Evolutionary conservation across 1,139 yeast species (phyloP), one percentile per base, ranked within the genome.

Genomic region (Wickerhamiella infanticola): DNA sequence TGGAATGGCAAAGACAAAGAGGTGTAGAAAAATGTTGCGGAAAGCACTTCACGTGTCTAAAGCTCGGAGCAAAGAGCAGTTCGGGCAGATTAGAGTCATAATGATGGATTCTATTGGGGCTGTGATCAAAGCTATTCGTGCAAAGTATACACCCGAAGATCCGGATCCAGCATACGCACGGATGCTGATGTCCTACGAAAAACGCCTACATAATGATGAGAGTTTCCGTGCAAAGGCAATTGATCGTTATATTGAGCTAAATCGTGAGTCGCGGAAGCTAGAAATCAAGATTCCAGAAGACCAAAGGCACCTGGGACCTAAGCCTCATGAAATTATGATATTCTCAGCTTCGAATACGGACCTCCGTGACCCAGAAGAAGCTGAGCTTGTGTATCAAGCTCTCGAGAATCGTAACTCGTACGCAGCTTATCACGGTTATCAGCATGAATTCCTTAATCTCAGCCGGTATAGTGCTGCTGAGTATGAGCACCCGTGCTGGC

Each of bases 401-500:
- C 40, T 43, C 7, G 37, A 40, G 25, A 45, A 45, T 33, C 46
- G 48, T 11, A 29, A 43, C 13, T 33, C 24, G 24, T 45, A 45
- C 27, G 42, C 41, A n/a, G 35, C 24, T n/a, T 18, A 29, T 6
- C 42, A 42, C 35, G 49, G 49, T 7, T 47, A 41, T 24, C 35
- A 24, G 8, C 45, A 45, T 37, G 23, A 33, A 27, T 47, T 45
- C 26, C 26, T 40, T 35, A 45, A 47, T 35, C 26, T 47, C 13
- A 41, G 48, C 8, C 31, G 39, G 9, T 44, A 38, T 9, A 39
- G 45, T 8, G 37, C 46, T 5, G 50, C 47, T n/a, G 46, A 47
- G 3, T 43, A 47, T 25, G 55, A 50, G 39, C 51, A 49, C 25
- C 52, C 58, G 5, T 55, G 53, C 4, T 62, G 66, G 66, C 52